Base-by-base conservation (phyloP, 2,329 filamentous ascomycete genomes). In the Clarireedia sp. region DNA sequence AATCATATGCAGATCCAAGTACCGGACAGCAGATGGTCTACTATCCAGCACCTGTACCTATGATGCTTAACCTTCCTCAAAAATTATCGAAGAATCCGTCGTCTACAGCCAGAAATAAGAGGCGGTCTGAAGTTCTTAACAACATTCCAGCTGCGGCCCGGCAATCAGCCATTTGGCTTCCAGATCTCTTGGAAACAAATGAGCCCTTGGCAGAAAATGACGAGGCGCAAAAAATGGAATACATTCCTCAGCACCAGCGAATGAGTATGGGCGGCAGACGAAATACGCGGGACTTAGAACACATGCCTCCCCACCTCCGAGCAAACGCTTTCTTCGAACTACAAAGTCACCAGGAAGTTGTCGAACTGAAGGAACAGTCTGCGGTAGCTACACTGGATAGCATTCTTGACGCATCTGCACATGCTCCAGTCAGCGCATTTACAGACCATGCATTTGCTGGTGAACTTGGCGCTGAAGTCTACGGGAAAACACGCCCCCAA, bases 41-140 rank as follows among this genome's bases (percentile, higher is more conserved):
- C 71, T 99, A 99, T 69, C 94, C 94, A 14, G 94, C 94, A 3
- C 91, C 90, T 1, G 94, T 99, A 2, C 94, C 94, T 3, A 85
- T 87, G 59, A 91, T 95, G 85, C 78, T 99, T 56, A 97, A 96
- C 64, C 74, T 99, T 12, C 94, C 94, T 0, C 90, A 90, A 45
- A 88, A 90, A 64, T 74, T 97, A 50, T 95, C 91, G 1, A 88
- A 85, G 64, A 79, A 83, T 51, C 83, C 86, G 8, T 80, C 86
- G 52, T 73, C 80, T 2, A 73, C 77, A 9, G 78, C 83, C 5
- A 79, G 84, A 54, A 85, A 90, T 55, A 80, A 84, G 62, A 81
- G 89, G 53, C 83, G 87, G 21, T 88, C 89, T 1, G 85, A 94
- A 64, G 73, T 92, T 6, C 70, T 95, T 45, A 82, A 79, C 62